Base-by-base conservation (phyloP, 371 early-diverging fungal genomes). In the Mucor velutinosus region DNA sequence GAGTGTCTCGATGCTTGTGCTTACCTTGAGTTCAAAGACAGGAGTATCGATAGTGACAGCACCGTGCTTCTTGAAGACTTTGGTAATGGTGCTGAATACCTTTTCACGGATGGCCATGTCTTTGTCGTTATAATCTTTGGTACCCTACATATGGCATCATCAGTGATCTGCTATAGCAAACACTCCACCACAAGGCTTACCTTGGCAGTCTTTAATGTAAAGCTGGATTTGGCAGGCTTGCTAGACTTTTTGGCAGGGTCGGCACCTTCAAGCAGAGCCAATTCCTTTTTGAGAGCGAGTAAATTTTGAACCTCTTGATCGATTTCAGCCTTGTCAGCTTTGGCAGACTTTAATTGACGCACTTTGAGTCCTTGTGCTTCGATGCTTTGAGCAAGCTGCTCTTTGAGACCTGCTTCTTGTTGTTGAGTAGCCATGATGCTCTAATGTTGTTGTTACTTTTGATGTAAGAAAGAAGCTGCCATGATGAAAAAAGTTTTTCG, bases 21-120 rank as follows among this genome's bases (percentile, higher is more conserved):
- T 41, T 58, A 86, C 86, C 77, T 95, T 97, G 62, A 99, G 89
- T 80, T 99, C 99, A 86, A 99, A 99, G 33, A 98, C 99, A 10
- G 99, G 99, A 0, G 99, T 99, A 68, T 99, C 99, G 66, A 99
- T 97, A 0, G 98, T 95, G 37, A 98, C 94, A 39, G 94, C 99
- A 53, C 99, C 99, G 83, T 99, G 98, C 66, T 89, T 89, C 77
- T 97, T 94, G 82, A 99, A 99, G 11, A 98, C 89, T 4, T 69
- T 64, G 58, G 87, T 92, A 66, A 97, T 95, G 21, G 92, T 96
- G 11, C 84, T 77, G 70, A 99, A 96, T 49, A 99, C 94, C 66
- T 91, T 77, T 73, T 98, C 94, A 37, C 99, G 90, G 65, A 98
- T 80, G 17, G 96, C 92, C 94, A 97, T 97, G 70, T 99, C 99